phyloP scores from a whole-genome alignment of 2,329 filamentous ascomycete genomes.

The Cucurbitaria berberidis region DNA sequence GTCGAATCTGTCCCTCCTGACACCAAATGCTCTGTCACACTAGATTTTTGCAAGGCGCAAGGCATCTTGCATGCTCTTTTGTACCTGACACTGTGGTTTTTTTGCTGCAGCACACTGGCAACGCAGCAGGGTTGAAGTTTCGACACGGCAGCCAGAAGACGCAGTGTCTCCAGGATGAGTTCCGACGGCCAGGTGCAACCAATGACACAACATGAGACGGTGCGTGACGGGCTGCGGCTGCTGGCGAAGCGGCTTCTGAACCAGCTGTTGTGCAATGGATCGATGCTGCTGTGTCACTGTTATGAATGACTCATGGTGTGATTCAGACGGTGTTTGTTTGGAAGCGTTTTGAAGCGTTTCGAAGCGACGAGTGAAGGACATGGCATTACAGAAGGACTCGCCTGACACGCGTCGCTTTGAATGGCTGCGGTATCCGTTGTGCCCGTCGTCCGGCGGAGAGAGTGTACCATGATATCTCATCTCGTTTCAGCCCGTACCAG shows the following conservation, averaged over 20 bases:
- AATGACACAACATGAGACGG: constrained; percentile 24
- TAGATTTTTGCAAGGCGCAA: neutral
- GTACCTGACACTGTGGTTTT: constrained; percentile 22
- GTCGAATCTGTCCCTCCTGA: neutral
- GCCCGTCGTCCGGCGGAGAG: neutral
- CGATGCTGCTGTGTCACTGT: constrained; percentile 6
- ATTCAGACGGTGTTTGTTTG: neutral
- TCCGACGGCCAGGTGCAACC: constrained; percentile 17
- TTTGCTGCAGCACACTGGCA: constrained; percentile 19
- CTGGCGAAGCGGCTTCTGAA: constrained; percentile 9
- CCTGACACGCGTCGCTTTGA: neutral
- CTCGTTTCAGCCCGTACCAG: neutral
- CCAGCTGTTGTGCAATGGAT: constrained; percentile 10
- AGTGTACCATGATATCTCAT: neutral
- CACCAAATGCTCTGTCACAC: neutral
- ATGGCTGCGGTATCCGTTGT: neutral
- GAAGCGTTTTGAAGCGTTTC: neutral
- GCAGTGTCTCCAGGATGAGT: constrained; percentile 1
- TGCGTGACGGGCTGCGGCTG: constrained; percentile 14
- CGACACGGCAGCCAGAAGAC: constrained; percentile 11
- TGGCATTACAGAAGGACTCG: neutral
- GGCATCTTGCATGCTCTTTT: constrained; percentile 15
- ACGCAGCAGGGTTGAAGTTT: constrained; percentile 20
- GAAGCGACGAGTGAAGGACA: neutral
- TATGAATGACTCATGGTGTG: constrained; percentile 8